Evolutionary conservation across 768 basidiomycete species (phyloP), one percentile per base, ranked within the genome.

Genomic region (Pisolithus marmoratus): DNA sequence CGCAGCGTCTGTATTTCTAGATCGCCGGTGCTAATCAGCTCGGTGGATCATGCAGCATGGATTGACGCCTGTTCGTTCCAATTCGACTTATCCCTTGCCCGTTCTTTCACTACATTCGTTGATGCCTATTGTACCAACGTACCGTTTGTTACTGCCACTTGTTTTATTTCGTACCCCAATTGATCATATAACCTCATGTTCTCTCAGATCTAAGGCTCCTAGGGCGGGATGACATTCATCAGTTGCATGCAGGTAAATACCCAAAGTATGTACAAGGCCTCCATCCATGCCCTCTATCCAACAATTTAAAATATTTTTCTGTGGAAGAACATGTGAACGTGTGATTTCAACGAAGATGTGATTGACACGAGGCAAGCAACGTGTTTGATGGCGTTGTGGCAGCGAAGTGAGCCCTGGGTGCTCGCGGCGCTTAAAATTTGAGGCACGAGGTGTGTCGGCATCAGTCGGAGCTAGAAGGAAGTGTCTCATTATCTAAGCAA

Each of bases 341-440:
- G 61, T 64, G 63, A 65, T 64, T 40, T 64, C 52, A 63, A 24
- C 63, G 53, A 56, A 54, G 52, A 31, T 36, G 46, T 46, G 46
- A 55, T 19, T 22, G 27, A 58, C 50, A 51, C 50, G 50, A 51
- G 50, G 50, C 50, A 44, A 22, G 34, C 19, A 38, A 51, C 50
- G 50, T 51, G 44, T 51, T 36, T 51, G 43, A 46, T 46, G 24
- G 29, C 38, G 41, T 15, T 22, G 41, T 20, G 49, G 42, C 41
- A 38, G 12, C n/a, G 34, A 34, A 14, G 14, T 8, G 27, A 24
- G 3, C 40, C 15, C 4, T 19, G 27, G 22, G 19, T 47, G 29
- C 23, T 15, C 46, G 46, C 46, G 46, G 46, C n/a, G 46, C 29
- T 47, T 22, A 31, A 47, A 47, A n/a, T 5, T 19, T 11, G 8